A percentile compares a stretch with the other conserved stretches of the same genome.
phyloP scores from a whole-genome alignment of 1,284 basidiomycete genomes.

The Puccinia hordei region DNA sequence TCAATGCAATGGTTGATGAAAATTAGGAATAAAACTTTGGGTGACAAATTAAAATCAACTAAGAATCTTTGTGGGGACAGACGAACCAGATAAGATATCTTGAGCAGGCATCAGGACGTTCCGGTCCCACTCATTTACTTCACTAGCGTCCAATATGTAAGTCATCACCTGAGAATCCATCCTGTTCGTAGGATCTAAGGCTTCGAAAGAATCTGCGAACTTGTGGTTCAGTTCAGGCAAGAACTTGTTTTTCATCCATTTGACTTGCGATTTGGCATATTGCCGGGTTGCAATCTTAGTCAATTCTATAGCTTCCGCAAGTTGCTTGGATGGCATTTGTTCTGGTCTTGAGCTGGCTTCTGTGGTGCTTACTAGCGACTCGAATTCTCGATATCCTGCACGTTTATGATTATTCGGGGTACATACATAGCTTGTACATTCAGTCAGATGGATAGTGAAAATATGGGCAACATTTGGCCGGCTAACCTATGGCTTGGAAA shows the following conservation, averaged over 20 bases:
- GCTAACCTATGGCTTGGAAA: conserved; percentile 85
- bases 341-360: neutral
- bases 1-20: conserved; percentile 7
- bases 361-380: conserved; percentile 10
- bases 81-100: conserved; percentile 52
- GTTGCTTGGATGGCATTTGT: conserved; percentile 57
- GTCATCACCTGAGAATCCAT: conserved; percentile 59
- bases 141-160: conserved; percentile 73
- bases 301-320: conserved; percentile 68
- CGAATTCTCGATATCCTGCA: conserved; percentile 40
- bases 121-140: conserved; percentile 67
- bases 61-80: neutral
- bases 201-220: conserved; percentile 56
- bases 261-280: conserved; percentile 87
- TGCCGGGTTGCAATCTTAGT: conserved; percentile 87
- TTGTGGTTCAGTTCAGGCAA: conserved; percentile 69
- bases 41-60: neutral
- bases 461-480: conserved; percentile 45
- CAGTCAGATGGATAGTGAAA: neutral
- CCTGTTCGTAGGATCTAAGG: conserved; percentile 41
- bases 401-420: neutral
- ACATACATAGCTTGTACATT: neutral
- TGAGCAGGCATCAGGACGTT: conserved; percentile 57
- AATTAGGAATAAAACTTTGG: neutral
- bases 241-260: conserved; percentile 90